phyloP scores from a whole-genome alignment of 441 rosid genomes.

The Viola pubescens region DNA sequence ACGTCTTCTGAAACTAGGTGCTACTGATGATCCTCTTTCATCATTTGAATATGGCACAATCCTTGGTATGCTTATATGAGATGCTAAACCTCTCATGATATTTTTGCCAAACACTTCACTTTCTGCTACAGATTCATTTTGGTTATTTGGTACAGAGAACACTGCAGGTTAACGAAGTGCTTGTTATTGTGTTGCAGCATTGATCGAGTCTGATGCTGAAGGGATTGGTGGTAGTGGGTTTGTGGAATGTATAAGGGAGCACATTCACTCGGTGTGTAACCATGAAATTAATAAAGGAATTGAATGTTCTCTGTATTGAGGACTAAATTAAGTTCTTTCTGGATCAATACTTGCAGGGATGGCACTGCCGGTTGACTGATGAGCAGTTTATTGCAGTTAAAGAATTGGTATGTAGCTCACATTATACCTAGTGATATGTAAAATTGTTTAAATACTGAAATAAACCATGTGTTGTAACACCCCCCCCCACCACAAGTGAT shows the following conservation, averaged over 20 bases:
- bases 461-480: too few species aligned
- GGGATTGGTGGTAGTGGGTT: slow-evolving; percentile 99
- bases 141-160: slow-evolving; percentile 10
- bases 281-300: slow-evolving; percentile 17
- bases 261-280: slow-evolving; percentile 69
- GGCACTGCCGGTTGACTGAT: slow-evolving; percentile 80
- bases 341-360: slow-evolving; percentile 56
- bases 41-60: slow-evolving; percentile 98
- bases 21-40: slow-evolving; percentile 97
- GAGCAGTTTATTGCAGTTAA: slow-evolving; percentile 99
- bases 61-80: slow-evolving; percentile 46
- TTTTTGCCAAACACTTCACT: not conserved
- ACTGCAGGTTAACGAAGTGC: slow-evolving; percentile 17
- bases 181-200: slow-evolving; percentile 50
- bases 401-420: slow-evolving; percentile 63
- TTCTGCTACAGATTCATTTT: slow-evolving; percentile 15
- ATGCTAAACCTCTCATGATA: slow-evolving; percentile 11
- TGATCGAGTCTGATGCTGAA: slow-evolving; percentile 99
- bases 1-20: slow-evolving; percentile 84
- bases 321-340: slow-evolving; percentile 30
- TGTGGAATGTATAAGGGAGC: slow-evolving; percentile 97
- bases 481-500: too few species aligned
- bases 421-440: not conserved
- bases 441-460: too few species aligned
- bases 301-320: slow-evolving; percentile 13